Evolutionary conservation across 208 protist genomes (phyloP), one percentile per base, ranked within the genome.

Genomic region (Pavlovales sp.): DNA sequence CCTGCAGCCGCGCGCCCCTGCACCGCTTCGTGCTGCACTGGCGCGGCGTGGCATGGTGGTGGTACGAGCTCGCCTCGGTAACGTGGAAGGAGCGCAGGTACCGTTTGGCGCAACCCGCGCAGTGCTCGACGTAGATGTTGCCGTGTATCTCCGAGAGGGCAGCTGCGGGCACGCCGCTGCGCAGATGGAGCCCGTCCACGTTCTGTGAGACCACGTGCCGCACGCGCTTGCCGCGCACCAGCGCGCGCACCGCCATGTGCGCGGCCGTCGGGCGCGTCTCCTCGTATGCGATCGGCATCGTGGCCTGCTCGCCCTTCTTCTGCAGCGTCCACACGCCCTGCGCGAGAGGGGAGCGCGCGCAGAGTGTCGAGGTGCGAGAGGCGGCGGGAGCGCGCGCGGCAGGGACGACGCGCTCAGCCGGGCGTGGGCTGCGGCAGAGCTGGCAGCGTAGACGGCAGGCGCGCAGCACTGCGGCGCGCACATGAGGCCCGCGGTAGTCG

Each of bases 161-260:
- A 38, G 39, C 8, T 0, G 39, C 37, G 1, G 88, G 85, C 22
- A 95, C 36, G 4, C 93, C 93, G 22, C 80, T 90, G 36, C 88
- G 67, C 41, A 89, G 38, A 84, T 95, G 93, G 41, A 95, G 81
- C 11, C 91, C 93, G 79, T 95, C 93, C 30, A 93, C 84, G 87
- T 95, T 95, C 75, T 89, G 85, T 0, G 46, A 81, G 82, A 91
- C 66, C 38, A 91, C 75, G 34, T 71, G 57, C 57, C 57, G 57
- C 57, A 71, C 57, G 57, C 57, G 57, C 14, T 30, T 30, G 18
- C 14, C 22, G 36, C 38, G 14, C 26, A 86, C 57, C 0, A 86
- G 82, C 30, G 44, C 28, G 4, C 41, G 18, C 34, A 86, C 47
- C 44, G 66, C 82, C 82, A 86, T 75, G 82, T 86, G 82, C 36